Evolutionary conservation across 768 basidiomycete species (phyloP), one percentile per base, ranked within the genome.

Genomic region (Filobasidium floriforme): DNA sequence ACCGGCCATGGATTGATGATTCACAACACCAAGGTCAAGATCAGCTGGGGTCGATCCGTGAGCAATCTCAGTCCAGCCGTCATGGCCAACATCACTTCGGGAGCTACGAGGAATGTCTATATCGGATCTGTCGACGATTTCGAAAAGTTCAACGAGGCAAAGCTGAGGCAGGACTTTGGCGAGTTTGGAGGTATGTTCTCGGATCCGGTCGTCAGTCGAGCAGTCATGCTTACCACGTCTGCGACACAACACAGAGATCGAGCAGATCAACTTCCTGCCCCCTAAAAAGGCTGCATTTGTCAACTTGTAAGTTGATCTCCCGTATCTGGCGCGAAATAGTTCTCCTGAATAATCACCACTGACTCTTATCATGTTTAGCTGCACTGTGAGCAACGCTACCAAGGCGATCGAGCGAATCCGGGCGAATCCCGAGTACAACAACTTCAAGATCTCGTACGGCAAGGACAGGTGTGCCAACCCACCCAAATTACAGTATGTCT

Each of bases 371-470:
- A 37, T 9, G n/a, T 32, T 54, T 73, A 96, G 94, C 81, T 94
- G 92, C 41, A 92, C 92, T 80, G 86, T 96, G 71, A 87, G 88
- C 60, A 93, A 93, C 75, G 92, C 92, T 14, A 92, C 92, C 83
- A 97, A 97, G 82, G 92, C 94, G n/a, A 93, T 98, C 73, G 94
- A 98, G 65, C 88, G 87, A 9, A 85, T 96, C 79, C 94, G 94
- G 84, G 22, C 57, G 41, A 89, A 91, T 75, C 85, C 90, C 1
- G 93, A 97, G 75, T 98, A 98, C 75, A 82, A 85, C 19, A 87
- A 87, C 77, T 80, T 97, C 70, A 88, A 91, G 46, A 89, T 99
- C 66, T 88, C 92, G 18, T 92, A 93, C 79, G 92, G 93, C 67
- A 97, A 96, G 77, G 92, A 96, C 75, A 85, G 92, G 41, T 97